These are phyloP conservation scores for Ramularia endophylla DNA, from an alignment of 2,329 filamentous ascomycete species.

Conservation along the genomic window DNA sequence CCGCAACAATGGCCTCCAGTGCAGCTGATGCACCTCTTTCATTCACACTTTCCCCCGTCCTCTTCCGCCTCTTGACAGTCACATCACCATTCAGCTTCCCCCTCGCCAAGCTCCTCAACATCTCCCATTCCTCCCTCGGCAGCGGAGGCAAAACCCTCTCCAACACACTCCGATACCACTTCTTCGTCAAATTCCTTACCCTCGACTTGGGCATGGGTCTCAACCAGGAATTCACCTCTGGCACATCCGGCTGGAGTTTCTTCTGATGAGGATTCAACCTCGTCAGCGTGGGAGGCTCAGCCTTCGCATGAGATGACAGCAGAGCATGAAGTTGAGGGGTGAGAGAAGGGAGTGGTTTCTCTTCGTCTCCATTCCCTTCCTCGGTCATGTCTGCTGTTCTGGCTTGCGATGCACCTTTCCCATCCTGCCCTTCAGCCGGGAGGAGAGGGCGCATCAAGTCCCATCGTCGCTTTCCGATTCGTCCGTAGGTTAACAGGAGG, in stretches of 20 bases:
- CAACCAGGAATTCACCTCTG: constrained; percentile 42
- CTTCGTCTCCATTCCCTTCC: neutral
- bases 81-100: constrained; percentile 22
- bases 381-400: neutral
- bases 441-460: constrained; percentile 36
- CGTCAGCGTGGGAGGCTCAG: constrained; percentile 27
- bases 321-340: constrained; percentile 30
- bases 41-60: neutral
- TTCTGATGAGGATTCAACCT: constrained; percentile 19
- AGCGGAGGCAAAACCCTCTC: constrained; percentile 41
- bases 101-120: constrained; percentile 34
- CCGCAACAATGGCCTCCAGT: constrained; percentile 19
- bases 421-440: constrained; percentile 4
- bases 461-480: constrained; percentile 48
- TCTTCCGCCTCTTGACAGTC: constrained; percentile 7
- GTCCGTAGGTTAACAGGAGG: constrained; percentile 52
- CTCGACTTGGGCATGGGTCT: constrained; percentile 42
- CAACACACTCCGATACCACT: constrained; percentile 41
- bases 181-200: constrained; percentile 37
- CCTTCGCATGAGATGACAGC: constrained; percentile 25
- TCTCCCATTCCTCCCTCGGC: constrained; percentile 39
- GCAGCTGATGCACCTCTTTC: constrained; percentile 6
- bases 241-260: constrained; percentile 28
- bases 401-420: neutral
- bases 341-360: constrained; percentile 30